A percentile compares a stretch with the other conserved stretches of the same genome.
Evolutionary conservation across 805 yeast genomes (phyloP).

Genomic region (Myxozyma vanderwaltii): DNA sequence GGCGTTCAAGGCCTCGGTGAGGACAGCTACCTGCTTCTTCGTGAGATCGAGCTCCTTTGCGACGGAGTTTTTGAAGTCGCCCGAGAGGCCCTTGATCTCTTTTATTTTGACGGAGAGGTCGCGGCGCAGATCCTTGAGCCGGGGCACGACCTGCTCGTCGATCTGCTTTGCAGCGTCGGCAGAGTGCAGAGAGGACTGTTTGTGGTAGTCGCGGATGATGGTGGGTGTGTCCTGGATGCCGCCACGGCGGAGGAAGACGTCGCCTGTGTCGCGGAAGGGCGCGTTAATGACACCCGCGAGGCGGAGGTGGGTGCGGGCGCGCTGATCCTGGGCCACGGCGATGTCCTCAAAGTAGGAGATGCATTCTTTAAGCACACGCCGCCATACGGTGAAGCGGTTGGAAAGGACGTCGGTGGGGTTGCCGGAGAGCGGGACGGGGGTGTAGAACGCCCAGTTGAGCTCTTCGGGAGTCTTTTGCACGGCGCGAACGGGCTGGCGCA

Average conservation of each 20-base stretch:
- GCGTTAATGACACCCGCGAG: constrained; percentile 76
- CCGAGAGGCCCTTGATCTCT: constrained; percentile 78
- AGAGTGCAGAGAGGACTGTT: constrained; percentile 60
- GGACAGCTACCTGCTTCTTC: constrained; percentile 25
- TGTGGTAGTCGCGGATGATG: constrained; percentile 50
- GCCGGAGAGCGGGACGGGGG: constrained; percentile 56
- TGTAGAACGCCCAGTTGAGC: constrained; percentile 16
- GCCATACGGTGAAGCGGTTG: constrained; percentile 82
- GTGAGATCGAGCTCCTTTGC: constrained; percentile 57
- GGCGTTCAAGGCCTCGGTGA: constrained; percentile 58
- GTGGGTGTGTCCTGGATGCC: constrained; percentile 38
- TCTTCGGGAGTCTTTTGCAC: constrained; percentile 14
- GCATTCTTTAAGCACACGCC: constrained; percentile 72
- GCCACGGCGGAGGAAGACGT: constrained; percentile 44
- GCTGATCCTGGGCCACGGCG: constrained; percentile 84
- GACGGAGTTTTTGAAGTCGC: constrained; percentile 81
- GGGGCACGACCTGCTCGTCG: constrained; percentile 61
- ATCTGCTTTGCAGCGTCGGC: constrained; percentile 62
- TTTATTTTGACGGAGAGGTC: constrained; percentile 82
- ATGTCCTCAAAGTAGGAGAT: constrained; percentile 75
- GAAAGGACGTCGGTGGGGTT: constrained; percentile 89
- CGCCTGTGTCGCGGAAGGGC: constrained; percentile 30
- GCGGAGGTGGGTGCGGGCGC: constrained; percentile 77
- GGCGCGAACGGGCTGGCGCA: constrained; percentile 1
- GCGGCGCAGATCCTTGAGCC: constrained; percentile 56